These are phyloP conservation scores for Obelidium mucronatum DNA, from an alignment of 192 early-diverging fungal genomes.

Conservation along the genomic window DNA sequence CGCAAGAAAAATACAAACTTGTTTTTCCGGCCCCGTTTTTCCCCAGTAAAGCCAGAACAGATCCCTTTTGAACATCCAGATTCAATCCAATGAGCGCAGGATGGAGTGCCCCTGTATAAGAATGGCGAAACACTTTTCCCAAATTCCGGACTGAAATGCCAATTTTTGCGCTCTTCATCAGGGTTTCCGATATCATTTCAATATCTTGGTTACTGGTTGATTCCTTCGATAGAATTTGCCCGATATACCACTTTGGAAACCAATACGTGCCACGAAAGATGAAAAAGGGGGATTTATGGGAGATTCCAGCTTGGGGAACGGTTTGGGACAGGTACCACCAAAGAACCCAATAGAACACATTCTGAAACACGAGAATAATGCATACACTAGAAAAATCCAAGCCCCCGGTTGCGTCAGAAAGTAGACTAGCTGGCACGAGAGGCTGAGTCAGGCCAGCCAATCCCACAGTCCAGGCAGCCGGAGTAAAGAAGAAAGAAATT, in stretches of 20 bases:
- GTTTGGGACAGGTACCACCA: conserved; percentile 56
- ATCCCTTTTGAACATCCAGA: conserved; percentile 51
- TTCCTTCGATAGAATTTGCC: neutral
- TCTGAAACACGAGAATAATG: conserved; percentile 13
- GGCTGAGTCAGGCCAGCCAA: neutral
- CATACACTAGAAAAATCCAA: neutral
- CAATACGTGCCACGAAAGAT: conserved; percentile 44
- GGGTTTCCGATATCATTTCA: neutral
- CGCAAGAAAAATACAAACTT: conserved; percentile 30
- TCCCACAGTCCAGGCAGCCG: neutral
- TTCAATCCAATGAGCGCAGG: conserved; percentile 25
- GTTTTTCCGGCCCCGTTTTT: conserved; percentile 75
- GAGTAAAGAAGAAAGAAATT: conserved; percentile 1
- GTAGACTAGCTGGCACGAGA: neutral
- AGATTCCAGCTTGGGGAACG: conserved; percentile 47
- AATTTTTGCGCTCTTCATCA: neutral
- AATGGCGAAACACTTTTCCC: neutral
- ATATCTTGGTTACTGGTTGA: neutral
- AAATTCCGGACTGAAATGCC: neutral
- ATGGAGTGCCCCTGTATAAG: neutral
- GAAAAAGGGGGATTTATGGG: conserved; percentile 47
- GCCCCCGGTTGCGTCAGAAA: conserved; percentile 3
- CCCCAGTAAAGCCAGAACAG: conserved; percentile 58
- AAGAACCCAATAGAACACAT: conserved; percentile 47
- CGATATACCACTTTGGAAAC: neutral